Evolutionary conservation across 495 filamentous ascomycete species (phyloP), one percentile per base, ranked within the genome.

Genomic region (Hypoxylon lienhwacheense): DNA sequence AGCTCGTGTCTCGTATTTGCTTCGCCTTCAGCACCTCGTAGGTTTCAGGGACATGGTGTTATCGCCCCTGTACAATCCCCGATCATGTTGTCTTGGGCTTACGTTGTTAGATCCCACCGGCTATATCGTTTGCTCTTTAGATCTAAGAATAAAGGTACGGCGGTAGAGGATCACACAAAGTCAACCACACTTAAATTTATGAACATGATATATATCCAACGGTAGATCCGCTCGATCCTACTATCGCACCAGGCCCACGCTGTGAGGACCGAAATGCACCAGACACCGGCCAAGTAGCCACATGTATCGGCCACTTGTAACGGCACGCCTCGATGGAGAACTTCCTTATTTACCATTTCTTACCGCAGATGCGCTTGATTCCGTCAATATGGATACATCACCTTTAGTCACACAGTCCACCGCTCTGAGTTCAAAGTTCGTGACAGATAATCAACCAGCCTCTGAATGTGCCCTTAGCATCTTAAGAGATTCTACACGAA

Each of bases 191-290:
- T 32, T 33, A 47, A 40, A 42, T 37, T 45, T 15, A n/a, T n/a
- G 36, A 36, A 37, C 33, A 14, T 15, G 31, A 26, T 14, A 29
- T 47, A 32, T 51, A 20, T 33, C 46, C 35, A 46, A 49, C 44
- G 28, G 33, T 40, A 49, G 26, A 55, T 34, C 40, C 17, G 31
- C 24, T 37, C 28, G 24, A 26, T 51, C 41, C 24, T 24, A 21
- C 49, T 47, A 52, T 61, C 47, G 56, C 52, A 61, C 53, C 42
- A 61, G 58, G 48, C 43, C 26, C 25, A 36, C 37, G 34, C n/a
- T n/a, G n/a, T n/a, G n/a, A n/a, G 46, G 21, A 29, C 33, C 36
- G 46, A 45, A 46, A 40, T 55, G 16, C 34, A 36, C n/a, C n/a
- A n/a, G 25, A 31, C 25, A 28, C 51, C 29, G 24, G 34, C 35